Base-by-base conservation (phyloP, 2,329 filamentous ascomycete species). In the Sclerotinia minor region DNA sequence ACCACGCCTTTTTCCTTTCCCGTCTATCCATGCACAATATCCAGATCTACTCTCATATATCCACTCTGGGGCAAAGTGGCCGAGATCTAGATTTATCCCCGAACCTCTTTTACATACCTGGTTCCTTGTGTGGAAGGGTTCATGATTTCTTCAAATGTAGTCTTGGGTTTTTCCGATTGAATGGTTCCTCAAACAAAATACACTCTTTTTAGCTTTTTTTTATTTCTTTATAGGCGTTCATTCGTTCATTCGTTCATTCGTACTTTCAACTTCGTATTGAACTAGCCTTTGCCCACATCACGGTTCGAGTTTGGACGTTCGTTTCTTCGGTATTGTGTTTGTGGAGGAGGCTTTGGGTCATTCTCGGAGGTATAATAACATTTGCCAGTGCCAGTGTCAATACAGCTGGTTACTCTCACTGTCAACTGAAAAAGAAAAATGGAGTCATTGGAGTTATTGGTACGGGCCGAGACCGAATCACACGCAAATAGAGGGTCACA, bases 401-500 rank as follows among this genome's bases (percentile, higher is more conserved):
- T 35, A 63, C 45, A 41, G 17, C 45, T 50, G 45, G 32, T 24
- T 38, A 26, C 45, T 63, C 45, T 32, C 32, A 13, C 32, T 50
- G 45, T 3, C 32, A 15, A 63, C 32, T 38, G 32, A 24, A 38
- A 63, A 41, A 24, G 24, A 63, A 41, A n/a, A 29, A 63, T 63
- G 59, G 59, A 63, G 15, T 63, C 59, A 13, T 50, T 38, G n/a
- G 47, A 26, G 59, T 41, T 26, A 50, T 15, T 19, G n/a, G 45
- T 13, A 50, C 45, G 15, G 32, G 45, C 29, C 21, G 29, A 17
- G 15, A 32, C 15, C 21, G 29, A 17, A 9, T 59, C 63, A 58
- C 63, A 60, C 32, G 32, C 44, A 11, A 15, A 69, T 35, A 70
- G 74, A 70, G 73, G 71, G 44, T 67, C 72, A 29, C 67, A 75